A percentile compares a stretch with the other conserved stretches of the same genome.
phyloP scores from a whole-genome alignment of 2,329 filamentous ascomycete genomes.

The Atkinsonella texensis region DNA sequence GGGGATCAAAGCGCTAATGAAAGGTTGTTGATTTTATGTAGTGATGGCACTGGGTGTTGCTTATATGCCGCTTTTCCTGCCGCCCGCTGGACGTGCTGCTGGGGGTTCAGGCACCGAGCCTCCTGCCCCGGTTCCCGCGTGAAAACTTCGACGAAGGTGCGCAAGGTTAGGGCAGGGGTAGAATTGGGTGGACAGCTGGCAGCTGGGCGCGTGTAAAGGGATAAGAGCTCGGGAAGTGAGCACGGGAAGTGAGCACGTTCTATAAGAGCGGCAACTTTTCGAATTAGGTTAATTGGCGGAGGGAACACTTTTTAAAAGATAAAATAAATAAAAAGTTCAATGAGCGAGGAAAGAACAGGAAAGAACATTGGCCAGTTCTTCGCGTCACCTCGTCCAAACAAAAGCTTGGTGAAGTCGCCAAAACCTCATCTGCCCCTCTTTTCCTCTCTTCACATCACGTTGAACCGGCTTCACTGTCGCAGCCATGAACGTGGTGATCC shows the following conservation, averaged over 20 bases:
- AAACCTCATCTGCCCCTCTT: background rate
- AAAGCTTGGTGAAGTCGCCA: background rate
- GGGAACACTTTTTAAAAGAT: too few species aligned
- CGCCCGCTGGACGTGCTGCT: conserved; percentile 18
- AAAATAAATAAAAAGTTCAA: too few species aligned
- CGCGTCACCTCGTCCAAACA: background rate
- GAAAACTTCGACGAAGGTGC: too few species aligned
- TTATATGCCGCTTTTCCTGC: conserved; percentile 40
- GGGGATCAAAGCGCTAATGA: background rate
- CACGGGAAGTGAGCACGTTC: too few species aligned
- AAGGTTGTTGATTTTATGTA: conserved; percentile 15
- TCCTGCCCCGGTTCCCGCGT: conserved; percentile 15
- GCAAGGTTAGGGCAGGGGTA: too few species aligned
- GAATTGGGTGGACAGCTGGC: too few species aligned
- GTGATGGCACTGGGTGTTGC: conserved; percentile 47
- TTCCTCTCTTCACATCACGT: background rate
- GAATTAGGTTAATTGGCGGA: too few species aligned
- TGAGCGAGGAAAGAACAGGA: too few species aligned
- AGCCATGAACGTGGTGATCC: conserved; percentile 20
- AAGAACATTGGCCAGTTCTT: too few species aligned
- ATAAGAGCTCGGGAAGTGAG: too few species aligned
- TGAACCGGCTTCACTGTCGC: background rate
- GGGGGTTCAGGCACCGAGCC: conserved; percentile 23
- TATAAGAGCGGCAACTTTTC: too few species aligned
- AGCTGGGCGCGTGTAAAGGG: too few species aligned